phyloP scores from a whole-genome alignment of 371 early-diverging fungal genomes.

The Circinella umbellata region DNA sequence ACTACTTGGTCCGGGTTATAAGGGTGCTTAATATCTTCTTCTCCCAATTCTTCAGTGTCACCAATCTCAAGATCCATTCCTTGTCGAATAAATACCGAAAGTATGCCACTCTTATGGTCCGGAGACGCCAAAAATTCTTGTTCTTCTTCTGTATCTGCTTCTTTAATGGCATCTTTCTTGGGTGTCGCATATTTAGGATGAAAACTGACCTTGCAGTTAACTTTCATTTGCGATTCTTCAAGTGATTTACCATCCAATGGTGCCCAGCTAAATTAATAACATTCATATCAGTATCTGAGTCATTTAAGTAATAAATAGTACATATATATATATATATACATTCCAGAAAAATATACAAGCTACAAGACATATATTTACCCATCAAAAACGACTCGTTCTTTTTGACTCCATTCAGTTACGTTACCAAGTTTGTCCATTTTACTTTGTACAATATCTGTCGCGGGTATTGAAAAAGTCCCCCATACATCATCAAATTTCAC shows the following conservation, averaged over 20 bases:
- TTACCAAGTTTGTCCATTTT: slow-evolving; percentile 41
- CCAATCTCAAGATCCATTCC: slow-evolving; percentile 48
- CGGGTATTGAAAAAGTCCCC: slow-evolving; percentile 40
- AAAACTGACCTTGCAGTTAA: slow-evolving; percentile 44
- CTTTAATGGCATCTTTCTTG: slow-evolving; percentile 19
- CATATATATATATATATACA: no score
- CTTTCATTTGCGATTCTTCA: slow-evolving; percentile 33
- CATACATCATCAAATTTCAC: slow-evolving; percentile 48
- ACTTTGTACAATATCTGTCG: slow-evolving; percentile 38
- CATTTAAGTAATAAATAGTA: no score
- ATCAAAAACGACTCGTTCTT: slow-evolving; percentile 44
- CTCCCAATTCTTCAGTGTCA: slow-evolving; percentile 31
- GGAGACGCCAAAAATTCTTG: slow-evolving; percentile 23
- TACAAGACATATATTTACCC: slow-evolving; percentile 23
- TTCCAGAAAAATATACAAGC: no score
- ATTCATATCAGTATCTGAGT: no score
- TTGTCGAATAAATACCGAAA: slow-evolving; percentile 38
- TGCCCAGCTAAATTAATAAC: slow-evolving; percentile 30
- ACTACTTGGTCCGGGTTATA: slow-evolving; percentile 41
- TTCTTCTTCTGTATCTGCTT: slow-evolving; percentile 20
- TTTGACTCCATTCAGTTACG: slow-evolving; percentile 34
- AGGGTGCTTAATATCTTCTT: slow-evolving; percentile 43
- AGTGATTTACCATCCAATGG: slow-evolving; percentile 42
- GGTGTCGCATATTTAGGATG: slow-evolving; percentile 50
- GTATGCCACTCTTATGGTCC: slow-evolving; percentile 35